These are phyloP conservation scores for Hypoxylon fuscum DNA, from an alignment of 495 filamentous ascomycete genomes.

Conservation along the genomic window DNA sequence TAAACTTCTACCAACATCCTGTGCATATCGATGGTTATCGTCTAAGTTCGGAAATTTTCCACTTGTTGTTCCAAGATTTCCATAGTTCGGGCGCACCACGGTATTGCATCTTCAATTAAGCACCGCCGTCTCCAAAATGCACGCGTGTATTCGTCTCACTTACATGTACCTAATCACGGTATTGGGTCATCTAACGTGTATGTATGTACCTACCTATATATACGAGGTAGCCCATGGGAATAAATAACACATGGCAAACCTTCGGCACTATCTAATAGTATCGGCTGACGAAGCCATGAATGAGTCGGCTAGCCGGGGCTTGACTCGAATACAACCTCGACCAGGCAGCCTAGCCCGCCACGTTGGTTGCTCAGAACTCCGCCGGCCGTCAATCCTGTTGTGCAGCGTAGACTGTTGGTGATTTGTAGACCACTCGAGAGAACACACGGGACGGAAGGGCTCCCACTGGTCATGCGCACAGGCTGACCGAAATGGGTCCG, in stretches of 20 bases:
- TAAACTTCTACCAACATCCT: not conserved
- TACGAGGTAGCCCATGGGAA: constrained; percentile 6
- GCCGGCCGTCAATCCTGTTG: constrained; percentile 28
- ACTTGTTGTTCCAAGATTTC: constrained; percentile 3
- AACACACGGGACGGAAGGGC: constrained; percentile 29
- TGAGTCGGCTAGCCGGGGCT: constrained; percentile 41
- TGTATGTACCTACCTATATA: constrained; percentile 11
- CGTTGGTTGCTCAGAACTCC: constrained; percentile 34
- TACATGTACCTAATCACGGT: not conserved
- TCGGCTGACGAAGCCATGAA: constrained; percentile 36
- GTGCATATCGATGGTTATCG: not conserved
- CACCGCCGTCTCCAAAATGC: constrained; percentile 24
- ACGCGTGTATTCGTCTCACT: constrained; percentile 8
- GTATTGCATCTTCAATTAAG: not conserved
- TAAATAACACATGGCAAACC: constrained; percentile 9
- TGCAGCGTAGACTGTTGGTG: constrained; percentile 27
- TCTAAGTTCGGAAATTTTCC: not conserved
- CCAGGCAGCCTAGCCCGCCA: constrained; percentile 36
- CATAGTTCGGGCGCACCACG: constrained; percentile 13
- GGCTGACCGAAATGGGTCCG: constrained; percentile 39
- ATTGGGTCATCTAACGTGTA: too few species aligned
- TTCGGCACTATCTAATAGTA: constrained; percentile 17
- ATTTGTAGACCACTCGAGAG: constrained; percentile 25
- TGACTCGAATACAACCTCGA: constrained; percentile 40
- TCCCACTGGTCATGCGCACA: constrained; percentile 22